These are phyloP conservation scores for Cutaneotrichosporon mucoides DNA, from an alignment of 1,284 basidiomycete species.

Conservation along the genomic window DNA sequence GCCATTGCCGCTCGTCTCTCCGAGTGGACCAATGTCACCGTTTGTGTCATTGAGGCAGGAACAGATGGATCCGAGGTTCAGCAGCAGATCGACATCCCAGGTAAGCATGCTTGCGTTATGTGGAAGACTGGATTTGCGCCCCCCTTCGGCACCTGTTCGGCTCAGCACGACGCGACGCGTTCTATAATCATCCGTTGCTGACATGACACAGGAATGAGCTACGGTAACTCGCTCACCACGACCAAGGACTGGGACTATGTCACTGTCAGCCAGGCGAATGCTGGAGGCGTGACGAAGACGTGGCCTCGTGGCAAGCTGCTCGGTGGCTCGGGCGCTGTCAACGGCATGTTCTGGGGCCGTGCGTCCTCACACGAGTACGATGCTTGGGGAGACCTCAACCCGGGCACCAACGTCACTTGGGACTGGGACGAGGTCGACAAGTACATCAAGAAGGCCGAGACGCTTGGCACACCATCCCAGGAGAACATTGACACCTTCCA, in stretches of 20 bases:
- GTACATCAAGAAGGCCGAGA: slow-evolving; percentile 52
- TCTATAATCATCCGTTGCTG: neutral
- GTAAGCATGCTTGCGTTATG: slow-evolving; percentile 32
- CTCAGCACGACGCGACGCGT: neutral
- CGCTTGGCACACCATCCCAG: slow-evolving; percentile 45
- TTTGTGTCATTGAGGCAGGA: slow-evolving; percentile 70
- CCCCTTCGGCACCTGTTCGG: neutral
- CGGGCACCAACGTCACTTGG: slow-evolving; percentile 40
- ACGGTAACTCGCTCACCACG: slow-evolving; percentile 44
- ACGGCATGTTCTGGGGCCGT: slow-evolving; percentile 62
- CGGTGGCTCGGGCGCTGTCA: slow-evolving; percentile 65
- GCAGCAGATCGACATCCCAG: slow-evolving; percentile 50
- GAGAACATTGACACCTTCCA: slow-evolving; percentile 39
- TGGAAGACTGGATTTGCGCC: neutral
- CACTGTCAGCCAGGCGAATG: slow-evolving; percentile 54
- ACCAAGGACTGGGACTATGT: slow-evolving; percentile 64
- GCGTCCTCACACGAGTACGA: slow-evolving; percentile 48
- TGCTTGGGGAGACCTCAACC: slow-evolving; percentile 49
- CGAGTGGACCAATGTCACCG: slow-evolving; percentile 63
- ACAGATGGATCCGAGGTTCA: slow-evolving; percentile 56
- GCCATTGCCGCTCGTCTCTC: slow-evolving; percentile 67
- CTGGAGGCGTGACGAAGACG: slow-evolving; percentile 20
- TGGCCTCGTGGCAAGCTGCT: slow-evolving; percentile 67
- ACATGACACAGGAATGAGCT: slow-evolving; percentile 33
- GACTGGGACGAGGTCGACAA: slow-evolving; percentile 44